Base-by-base conservation (phyloP, 768 basidiomycete genomes). In the Phanerochaete carnosa region DNA sequence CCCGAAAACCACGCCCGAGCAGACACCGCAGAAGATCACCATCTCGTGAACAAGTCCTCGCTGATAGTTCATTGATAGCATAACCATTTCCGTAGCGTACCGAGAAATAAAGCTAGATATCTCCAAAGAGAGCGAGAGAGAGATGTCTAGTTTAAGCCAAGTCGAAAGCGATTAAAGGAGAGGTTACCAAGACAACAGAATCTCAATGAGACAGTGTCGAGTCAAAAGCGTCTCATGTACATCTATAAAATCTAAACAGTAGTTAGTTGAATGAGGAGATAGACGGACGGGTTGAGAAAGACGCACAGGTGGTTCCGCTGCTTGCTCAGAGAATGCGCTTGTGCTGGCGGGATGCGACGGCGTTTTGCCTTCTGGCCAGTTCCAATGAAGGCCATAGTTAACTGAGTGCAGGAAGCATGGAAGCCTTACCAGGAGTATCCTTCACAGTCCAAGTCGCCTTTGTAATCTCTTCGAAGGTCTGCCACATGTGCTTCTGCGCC, bases 1-100 rank as follows among this genome's bases (percentile, higher is more conserved):
- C 69, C 70, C 71, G 39, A 67, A 50, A 62, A 51, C 66, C 15
- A 51, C 68, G 45, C 62, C 68, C 4, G 63, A 69, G 64, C 50
- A 59, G 59, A 62, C 63, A 16, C 68, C 68, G 19, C 57, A 67
- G 68, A 67, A 57, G 62, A 63, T 69, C 49, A 50, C 61, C 13
- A 59, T 62, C 23, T 9, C 57, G 32, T 62, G 39, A 62, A 43
- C n/a, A n/a, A n/a, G n/a, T n/a, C n/a, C n/a, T n/a, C n/a, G n/a
- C n/a, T n/a, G n/a, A n/a, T n/a, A n/a, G n/a, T n/a, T n/a, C n/a
- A n/a, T n/a, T n/a, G n/a, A n/a, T n/a, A n/a, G n/a, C n/a, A n/a
- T n/a, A n/a, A n/a, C n/a, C n/a, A n/a, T n/a, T n/a, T n/a, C n/a
- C n/a, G n/a, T n/a, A n/a, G n/a, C n/a, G n/a, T n/a, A n/a, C n/a